Evolutionary conservation across 495 filamentous ascomycete genomes (phyloP), one percentile per base, ranked within the genome.

Genomic region (Bombardia bombarda): DNA sequence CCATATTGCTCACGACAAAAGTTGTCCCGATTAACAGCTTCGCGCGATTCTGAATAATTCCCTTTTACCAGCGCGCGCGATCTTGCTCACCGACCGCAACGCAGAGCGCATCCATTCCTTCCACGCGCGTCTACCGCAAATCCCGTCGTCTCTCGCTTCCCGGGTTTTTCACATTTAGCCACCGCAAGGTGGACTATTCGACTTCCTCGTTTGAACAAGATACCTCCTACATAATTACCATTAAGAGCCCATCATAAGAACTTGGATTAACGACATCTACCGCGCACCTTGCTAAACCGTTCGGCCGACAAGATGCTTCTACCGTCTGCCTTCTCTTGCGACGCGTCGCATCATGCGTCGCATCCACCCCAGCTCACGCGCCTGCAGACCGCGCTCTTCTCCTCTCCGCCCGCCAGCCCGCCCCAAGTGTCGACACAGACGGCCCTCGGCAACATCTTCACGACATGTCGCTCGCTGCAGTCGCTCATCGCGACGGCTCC

Each of bases 391-490:
- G 68, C 75, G 7, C 76, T 79, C 50, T 79, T 78, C 55, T 73
- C 77, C 50, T 75, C 73, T 32, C 75, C 80, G 19, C 76, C 80
- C 32, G 68, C 80, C 24, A 83, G 80, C 42, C 79, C 79, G 32
- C 75, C 79, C 30, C 73, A 79, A 6, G 66, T 68, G 24, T 70
- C 79, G 51, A 57, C 73, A 42, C 67, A 66, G 43, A 66, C 57
- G 33, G 67, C 74, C 23, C 54, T 74, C 38, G 72, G 75, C 49
- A 76, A 79, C 60, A 74, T 86, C 41, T 70, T 80, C 51, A 74
- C 71, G 32, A 80, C 82, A 42, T 87, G 82, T 60, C 82, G 81
- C 59, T 76, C 80, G 3, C 73, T 88, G 0, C 84, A 88, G 51
- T 78, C 78, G 0, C 77, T 86, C 45, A 69, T 88, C 19, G 64